Conservation (phyloP, 2,329 filamentous ascomycete species). For the Amphichorda felina region DNA sequence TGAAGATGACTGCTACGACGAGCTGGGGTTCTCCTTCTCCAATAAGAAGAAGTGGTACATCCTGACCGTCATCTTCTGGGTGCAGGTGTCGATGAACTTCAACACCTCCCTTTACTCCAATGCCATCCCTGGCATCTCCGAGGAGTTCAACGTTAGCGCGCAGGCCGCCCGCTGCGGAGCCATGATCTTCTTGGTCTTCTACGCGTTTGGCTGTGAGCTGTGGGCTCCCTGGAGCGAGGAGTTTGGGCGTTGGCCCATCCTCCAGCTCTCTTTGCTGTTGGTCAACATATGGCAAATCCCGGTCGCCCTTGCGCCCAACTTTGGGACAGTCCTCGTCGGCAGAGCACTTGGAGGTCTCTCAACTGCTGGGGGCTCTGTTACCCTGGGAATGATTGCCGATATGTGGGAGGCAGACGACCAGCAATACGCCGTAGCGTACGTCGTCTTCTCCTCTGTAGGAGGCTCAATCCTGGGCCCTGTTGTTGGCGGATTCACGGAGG, state of each 20-base stretch:
- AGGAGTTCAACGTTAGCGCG: conserved; percentile 55
- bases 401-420: conserved; percentile 60
- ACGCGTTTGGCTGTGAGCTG: conserved; percentile 78
- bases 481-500: conserved; percentile 64
- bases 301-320: conserved; percentile 63
- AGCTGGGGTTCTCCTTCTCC: conserved; percentile 52
- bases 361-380: conserved; percentile 62
- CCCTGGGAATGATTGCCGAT: conserved; percentile 64
- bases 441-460: conserved; percentile 69
- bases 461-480: conserved; percentile 68
- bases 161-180: conserved; percentile 63
- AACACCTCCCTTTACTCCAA: conserved; percentile 67
- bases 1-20: conserved; percentile 50
- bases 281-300: conserved; percentile 71
- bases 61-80: conserved; percentile 59
- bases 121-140: conserved; percentile 49
- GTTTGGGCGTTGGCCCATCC: conserved; percentile 62
- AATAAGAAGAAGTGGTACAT: conserved; percentile 60
- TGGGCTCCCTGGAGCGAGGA: conserved; percentile 87
- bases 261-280: conserved; percentile 61
- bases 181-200: conserved; percentile 66
- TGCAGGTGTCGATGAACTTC: conserved; percentile 70
- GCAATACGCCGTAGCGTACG: conserved; percentile 65
- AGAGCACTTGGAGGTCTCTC: conserved; percentile 58
- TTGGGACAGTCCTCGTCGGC: conserved; percentile 57